Base-by-base conservation (phyloP, 2,329 filamentous ascomycete species). In the Arthroderma sp. region DNA sequence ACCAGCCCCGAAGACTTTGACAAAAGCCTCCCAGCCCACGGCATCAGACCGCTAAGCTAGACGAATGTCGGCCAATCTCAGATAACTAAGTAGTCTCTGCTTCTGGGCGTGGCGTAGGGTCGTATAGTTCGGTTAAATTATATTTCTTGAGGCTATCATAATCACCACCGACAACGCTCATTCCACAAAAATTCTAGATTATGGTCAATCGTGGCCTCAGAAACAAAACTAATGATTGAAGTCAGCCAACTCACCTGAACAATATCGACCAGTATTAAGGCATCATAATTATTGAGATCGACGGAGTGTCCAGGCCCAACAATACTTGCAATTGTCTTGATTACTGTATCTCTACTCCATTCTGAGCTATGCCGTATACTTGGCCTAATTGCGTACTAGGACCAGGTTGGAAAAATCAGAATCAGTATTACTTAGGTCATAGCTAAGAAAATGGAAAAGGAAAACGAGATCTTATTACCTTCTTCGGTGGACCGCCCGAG, bases 61-160 rank as follows among this genome's bases (percentile, higher is more conserved):
- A 22, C 15, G 15, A 22, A 22, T 22, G 15, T 22, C 15, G 15
- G 3, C 15, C 15, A 22, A 22, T 22, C 15, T 22, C 15, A 22
- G 15, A 22, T 22, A 22, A 22, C 15, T 22, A 22, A 22, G 15
- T 22, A 22, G 40, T 30, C 33, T 37, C 37, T n/a, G 29, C n/a
- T 43, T 31, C 41, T 10, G 41, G 48, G 11, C 42, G 45, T 45
- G 65, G 59, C 6, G 64, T 66, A 42, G 71, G 69, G 47, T 70
- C 68, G 52, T 74, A 77, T 43, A 82, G 70, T 58, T 82, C 78
- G 37, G 75, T 71, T 40, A 81, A 58, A 56, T 81, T 82, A 60
- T 72, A 81, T 45, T 73, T 68, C 60, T 78, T 81, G 50, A 82
- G 64, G 50, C 68, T 61, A 44, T 81, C 77, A 52, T 73, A 81